Evolutionary conservation across 1,284 basidiomycete species (phyloP), one percentile per base, ranked within the genome.

Genomic region (Leccinum ambiguum): DNA sequence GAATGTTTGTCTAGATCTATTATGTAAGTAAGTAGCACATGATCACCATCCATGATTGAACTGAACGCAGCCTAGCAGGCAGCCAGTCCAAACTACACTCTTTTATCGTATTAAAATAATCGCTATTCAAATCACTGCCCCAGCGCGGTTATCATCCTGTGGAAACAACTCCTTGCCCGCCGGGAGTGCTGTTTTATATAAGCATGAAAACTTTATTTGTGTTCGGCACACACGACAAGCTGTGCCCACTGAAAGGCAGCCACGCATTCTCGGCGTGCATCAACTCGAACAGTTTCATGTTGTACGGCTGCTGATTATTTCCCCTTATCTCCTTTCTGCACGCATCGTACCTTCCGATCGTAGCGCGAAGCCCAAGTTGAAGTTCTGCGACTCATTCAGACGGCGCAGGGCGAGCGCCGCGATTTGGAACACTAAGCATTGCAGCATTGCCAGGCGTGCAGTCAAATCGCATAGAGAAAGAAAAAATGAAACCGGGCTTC

Each of bases 211-310:
- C 63, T 65, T 57, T 71, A 74, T 75, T 63, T 58, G 30, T 26
- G 54, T 58, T 58, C 30, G 26, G 26, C 30, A 33, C 16, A 50
- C 48, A 50, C 48, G 48, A 63, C 65, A 64, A 66, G 65, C 69
- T 66, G 67, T 71, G 67, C 65, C n/a, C 18, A 50, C 6, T 71
- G 63, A 65, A 66, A 62, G 69, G 67, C 65, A 64, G 63, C 48
- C 73, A 76, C 67, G 74, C 75, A 65, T 61, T 57, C 67, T 11
- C 71, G 64, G 73, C 76, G 66, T 76, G 76, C 64, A 75, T 75
- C 76, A 77, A 77, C 10, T 65, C 68, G 26, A 64, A 63, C 48
- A 64, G 50, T 64, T 23, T 56, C 21, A 60, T 68, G 73, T 73
- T 72, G 67, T 71, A 69, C 64, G 59, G 53, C 65, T 61, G 9